A percentile compares a stretch with the other conserved stretches of the same genome.
These are phyloP conservation scores for Penicillium sp. DNA, from an alignment of 2,329 filamentous ascomycete species.

Conservation along the genomic window DNA sequence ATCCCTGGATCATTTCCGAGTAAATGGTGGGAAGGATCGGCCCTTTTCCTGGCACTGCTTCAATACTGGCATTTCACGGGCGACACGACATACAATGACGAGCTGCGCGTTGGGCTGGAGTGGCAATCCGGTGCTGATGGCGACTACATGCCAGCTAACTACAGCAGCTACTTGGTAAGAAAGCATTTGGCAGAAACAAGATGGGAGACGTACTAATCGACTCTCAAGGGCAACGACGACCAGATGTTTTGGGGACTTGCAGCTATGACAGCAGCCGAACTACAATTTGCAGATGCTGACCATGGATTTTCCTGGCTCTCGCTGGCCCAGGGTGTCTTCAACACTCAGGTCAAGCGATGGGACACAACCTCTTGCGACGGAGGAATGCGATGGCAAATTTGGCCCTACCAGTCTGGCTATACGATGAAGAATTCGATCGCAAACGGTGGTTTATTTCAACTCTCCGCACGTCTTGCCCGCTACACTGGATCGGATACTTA, in stretches of 20 bases:
- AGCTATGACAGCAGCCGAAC: slow-evolving; percentile 63
- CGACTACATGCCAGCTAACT: slow-evolving; percentile 37
- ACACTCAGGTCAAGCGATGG: slow-evolving; percentile 66
- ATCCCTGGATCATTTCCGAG: slow-evolving; percentile 58
- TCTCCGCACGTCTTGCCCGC: slow-evolving; percentile 68
- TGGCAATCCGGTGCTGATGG: slow-evolving; percentile 30
- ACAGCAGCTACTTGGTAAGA: slow-evolving; percentile 28
- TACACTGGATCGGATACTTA: slow-evolving; percentile 62
- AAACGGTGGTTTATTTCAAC: slow-evolving; percentile 75
- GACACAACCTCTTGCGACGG: slow-evolving; percentile 62
- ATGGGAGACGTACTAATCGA: not conserved
- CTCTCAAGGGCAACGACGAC: slow-evolving; percentile 58
- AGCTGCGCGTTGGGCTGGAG: slow-evolving; percentile 44
- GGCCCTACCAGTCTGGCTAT: slow-evolving; percentile 68
- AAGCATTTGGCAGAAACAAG: not conserved
- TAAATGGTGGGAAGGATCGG: slow-evolving; percentile 71
- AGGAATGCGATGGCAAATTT: slow-evolving; percentile 79
- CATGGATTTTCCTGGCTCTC: slow-evolving; percentile 43
- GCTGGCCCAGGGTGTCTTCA: slow-evolving; percentile 66
- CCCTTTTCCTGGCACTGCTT: slow-evolving; percentile 63
- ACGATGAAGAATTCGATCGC: slow-evolving; percentile 78
- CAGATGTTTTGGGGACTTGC: slow-evolving; percentile 68
- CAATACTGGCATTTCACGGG: slow-evolving; percentile 67
- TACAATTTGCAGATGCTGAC: slow-evolving; percentile 57
- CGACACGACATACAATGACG: slow-evolving; percentile 58